Evolutionary conservation across 495 filamentous ascomycete genomes (phyloP).

Genomic region (Xylaria castorea): DNA sequence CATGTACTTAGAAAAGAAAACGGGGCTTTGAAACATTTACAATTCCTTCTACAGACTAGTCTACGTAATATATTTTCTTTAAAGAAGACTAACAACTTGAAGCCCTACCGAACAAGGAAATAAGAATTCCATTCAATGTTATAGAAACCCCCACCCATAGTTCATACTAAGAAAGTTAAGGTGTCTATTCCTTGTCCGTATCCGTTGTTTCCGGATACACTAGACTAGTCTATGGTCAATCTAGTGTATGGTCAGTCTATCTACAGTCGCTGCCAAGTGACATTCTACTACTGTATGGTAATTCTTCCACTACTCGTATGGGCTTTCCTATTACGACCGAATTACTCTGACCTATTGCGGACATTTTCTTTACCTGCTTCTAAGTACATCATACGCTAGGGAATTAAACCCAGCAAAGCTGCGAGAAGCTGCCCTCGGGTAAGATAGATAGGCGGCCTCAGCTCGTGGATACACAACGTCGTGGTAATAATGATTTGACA

Average conservation of each 20-base stretch:
- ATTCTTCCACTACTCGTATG: conserved; percentile 19
- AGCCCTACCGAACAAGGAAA: not conserved
- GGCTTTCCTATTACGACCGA: not conserved
- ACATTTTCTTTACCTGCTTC: not conserved
- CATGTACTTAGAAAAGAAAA: not conserved
- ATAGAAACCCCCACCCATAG: not conserved
- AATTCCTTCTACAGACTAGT: not conserved
- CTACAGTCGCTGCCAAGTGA: not conserved
- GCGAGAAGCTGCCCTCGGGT: too few species aligned
- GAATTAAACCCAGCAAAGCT: not conserved
- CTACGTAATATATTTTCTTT: not conserved
- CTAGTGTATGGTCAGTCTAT: too few species aligned
- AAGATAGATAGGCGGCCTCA: not conserved
- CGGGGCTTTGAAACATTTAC: not conserved
- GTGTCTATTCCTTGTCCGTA: not conserved
- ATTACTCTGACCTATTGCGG: not conserved
- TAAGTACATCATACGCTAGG: not conserved
- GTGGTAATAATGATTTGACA: conserved; percentile 8
- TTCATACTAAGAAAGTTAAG: not conserved
- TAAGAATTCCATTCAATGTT: not conserved
- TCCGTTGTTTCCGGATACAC: conserved; percentile 15
- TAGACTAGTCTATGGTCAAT: too few species aligned
- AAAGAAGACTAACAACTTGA: not conserved
- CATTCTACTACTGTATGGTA: conserved; percentile 5
- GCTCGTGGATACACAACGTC: conserved; percentile 1